Conservation (phyloP, 305 asterid genomes). For the Rubia peregrina region DNA sequence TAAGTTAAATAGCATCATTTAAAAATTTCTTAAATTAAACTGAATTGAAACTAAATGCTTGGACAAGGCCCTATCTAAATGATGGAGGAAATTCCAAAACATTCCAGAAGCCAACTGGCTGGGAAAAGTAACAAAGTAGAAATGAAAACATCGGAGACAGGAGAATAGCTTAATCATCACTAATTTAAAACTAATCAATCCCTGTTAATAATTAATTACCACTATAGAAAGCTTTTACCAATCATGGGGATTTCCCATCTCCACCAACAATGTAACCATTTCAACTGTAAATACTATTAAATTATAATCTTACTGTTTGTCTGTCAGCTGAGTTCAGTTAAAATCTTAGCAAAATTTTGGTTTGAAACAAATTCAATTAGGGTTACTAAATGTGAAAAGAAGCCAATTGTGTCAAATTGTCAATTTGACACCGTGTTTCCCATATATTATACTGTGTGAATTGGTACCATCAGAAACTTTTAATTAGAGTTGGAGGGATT, state of each 20-base stretch:
- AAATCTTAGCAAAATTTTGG: conserved; percentile 18
- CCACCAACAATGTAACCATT: conserved; percentile 16
- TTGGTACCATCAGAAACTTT: conserved; percentile 9
- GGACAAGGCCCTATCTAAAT: too few relatives aligned
- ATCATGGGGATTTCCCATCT: conserved; percentile 20
- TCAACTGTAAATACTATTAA: neutral
- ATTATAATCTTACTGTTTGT: too few relatives aligned
- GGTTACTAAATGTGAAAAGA: neutral
- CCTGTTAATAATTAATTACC: conserved; percentile 18
- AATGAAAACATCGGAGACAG: conserved; percentile 21
- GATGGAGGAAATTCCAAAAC: neutral
- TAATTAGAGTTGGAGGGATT: neutral
- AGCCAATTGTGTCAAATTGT: conserved; percentile 18
- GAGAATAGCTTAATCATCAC: conserved; percentile 17
- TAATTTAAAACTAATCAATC: neutral
- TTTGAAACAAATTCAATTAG: neutral
- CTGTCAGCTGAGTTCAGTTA: conserved; percentile 6
- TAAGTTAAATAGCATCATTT: too few relatives aligned
- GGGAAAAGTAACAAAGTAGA: neutral
- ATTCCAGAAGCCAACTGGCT: conserved; percentile 21
- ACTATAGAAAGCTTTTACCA: conserved; percentile 17
- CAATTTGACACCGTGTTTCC: conserved; percentile 20
- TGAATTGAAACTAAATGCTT: too few relatives aligned
- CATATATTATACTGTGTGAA: neutral
- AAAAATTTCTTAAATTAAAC: too few relatives aligned